Conservation (phyloP, 441 rosid species). For the Dalechampia spathulata region DNA sequence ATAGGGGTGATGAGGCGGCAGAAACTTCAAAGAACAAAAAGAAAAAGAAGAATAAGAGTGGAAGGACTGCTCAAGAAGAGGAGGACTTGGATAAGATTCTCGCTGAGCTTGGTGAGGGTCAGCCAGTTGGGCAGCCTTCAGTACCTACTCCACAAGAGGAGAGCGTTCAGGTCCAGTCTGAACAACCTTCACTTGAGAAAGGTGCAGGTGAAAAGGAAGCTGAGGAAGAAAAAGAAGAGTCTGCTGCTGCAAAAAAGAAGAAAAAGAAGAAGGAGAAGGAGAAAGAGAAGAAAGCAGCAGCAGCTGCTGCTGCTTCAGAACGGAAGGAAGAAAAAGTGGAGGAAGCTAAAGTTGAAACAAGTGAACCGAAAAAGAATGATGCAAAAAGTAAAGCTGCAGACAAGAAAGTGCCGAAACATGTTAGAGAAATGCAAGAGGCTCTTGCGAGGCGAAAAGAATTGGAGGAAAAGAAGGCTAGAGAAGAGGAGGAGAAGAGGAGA, state of each 20-base stretch:
- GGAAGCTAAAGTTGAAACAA: slow-evolving; percentile 38
- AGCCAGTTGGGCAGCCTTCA: slow-evolving; percentile 33
- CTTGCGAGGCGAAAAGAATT: slow-evolving; percentile 77
- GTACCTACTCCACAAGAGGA: slow-evolving; percentile 39
- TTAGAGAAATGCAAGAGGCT: slow-evolving; percentile 96
- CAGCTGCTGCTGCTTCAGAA: slow-evolving; percentile 32
- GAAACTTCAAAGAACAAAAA: slow-evolving; percentile 77
- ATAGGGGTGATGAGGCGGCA: slow-evolving; percentile 36
- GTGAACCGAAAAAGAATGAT: slow-evolving; percentile 56
- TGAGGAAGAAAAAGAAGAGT: slow-evolving; percentile 66
- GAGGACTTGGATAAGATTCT: slow-evolving; percentile 92
- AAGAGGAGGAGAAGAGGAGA: slow-evolving; percentile 80
- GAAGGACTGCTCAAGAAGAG: slow-evolving; percentile 89
- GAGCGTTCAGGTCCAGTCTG: slow-evolving; percentile 42
- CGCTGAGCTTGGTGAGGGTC: slow-evolving; percentile 73
- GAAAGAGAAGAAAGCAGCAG: slow-evolving; percentile 71
- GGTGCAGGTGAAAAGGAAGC: slow-evolving; percentile 55
- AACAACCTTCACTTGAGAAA: slow-evolving; percentile 32
- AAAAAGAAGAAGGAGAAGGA: slow-evolving; percentile 90
- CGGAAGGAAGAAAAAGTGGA: slow-evolving; percentile 47
- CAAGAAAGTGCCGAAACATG: slow-evolving; percentile 87
- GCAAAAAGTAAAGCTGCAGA: slow-evolving; percentile 75
- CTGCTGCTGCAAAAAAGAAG: slow-evolving; percentile 90
- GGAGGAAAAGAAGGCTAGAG: slow-evolving; percentile 74
- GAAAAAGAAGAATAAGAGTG: slow-evolving; percentile 77